Percentiles rank a stretch among this genome's conserved stretches.
phyloP scores from a whole-genome alignment of 495 filamentous ascomycete genomes.

The Letharia lupina region DNA sequence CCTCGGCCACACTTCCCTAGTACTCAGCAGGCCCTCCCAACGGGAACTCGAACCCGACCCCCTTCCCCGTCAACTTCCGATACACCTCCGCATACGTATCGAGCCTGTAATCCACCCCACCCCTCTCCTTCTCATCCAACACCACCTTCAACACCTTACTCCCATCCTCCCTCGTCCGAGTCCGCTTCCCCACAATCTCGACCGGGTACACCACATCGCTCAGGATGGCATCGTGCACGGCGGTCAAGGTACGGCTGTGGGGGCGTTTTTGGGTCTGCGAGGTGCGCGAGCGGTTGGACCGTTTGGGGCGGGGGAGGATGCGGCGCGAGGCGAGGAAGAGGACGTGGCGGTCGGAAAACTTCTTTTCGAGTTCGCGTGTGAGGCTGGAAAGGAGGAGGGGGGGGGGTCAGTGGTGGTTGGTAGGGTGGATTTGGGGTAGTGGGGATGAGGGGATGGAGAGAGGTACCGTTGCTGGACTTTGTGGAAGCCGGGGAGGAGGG shows the following conservation, averaged over 20 bases:
- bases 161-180: constrained; percentile 93
- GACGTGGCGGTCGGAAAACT: constrained; percentile 99
- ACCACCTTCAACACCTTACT: constrained; percentile 96
- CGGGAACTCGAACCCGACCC: constrained; percentile 95
- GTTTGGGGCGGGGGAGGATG: constrained; percentile 96
- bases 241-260: constrained; percentile 90
- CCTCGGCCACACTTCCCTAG: constrained; percentile 41
- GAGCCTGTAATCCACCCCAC: constrained; percentile 94
- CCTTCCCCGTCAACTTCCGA: constrained; percentile 86
- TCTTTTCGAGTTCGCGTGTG: constrained; percentile 99
- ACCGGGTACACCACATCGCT: constrained; percentile 96
- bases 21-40: constrained; percentile 68
- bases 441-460: not conserved
- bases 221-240: constrained; percentile 96
- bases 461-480: constrained; percentile 94
- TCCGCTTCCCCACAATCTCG: constrained; percentile 98
- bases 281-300: constrained; percentile 86
- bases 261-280: constrained; percentile 96
- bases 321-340: constrained; percentile 97
- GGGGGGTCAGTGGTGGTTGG: constrained; percentile 6
- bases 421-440: not conserved
- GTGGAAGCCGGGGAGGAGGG: constrained; percentile 91
- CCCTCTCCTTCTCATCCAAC: constrained; percentile 98
- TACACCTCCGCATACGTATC: constrained; percentile 99
- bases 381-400: constrained; percentile 48